Evolutionary conservation across 371 early-diverging fungal species (phyloP), one percentile per base, ranked within the genome.

Genomic region (Smittium mucronatum): DNA sequence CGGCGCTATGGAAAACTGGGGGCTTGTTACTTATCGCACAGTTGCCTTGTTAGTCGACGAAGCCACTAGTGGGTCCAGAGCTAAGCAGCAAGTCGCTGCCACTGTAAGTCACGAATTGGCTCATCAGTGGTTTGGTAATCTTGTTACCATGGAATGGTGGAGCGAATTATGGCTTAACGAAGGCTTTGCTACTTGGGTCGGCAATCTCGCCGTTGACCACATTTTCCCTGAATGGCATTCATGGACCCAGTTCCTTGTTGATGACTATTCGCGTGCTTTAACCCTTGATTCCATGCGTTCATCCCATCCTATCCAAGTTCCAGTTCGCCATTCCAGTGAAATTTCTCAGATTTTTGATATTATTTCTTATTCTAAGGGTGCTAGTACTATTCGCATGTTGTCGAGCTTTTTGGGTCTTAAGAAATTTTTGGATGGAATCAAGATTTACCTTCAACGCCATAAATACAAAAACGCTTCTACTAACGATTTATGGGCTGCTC

Each of bases 121-220:
- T 8, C 95, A 94, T 80, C 94, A 93, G 84, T 94, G 94, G 91
- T 96, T 97, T 78, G 98, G 98, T 26, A 95, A 97, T 78, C 79
- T 95, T 60, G 95, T 93, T n/a, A 93, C 93, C 25, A 88, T 88
- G 87, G 76, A 81, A 70, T 91, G 90, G 93, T 95, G 95, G 96
- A 82, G 83, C 66, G 90, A 94, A 72, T 82, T 97, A 30, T 97
- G 95, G 94, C 84, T 97, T 33, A 95, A 95, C 79, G 98, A 97
- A 81, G 95, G 95, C 15, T 97, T 94, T 80, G 98, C 95, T 1
- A 94, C 94, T 1, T 93, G 90, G 83, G 89, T 93, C 17, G 93
- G 93, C 2, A 84, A 85, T 77, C 80, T 92, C 72, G 92, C 92
- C n/a, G 84, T 88, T 33, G 87, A 90, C 69, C 78, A 88, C 68